These are phyloP conservation scores for Kondoa subrosea DNA, from an alignment of 768 basidiomycete species.

Conservation along the genomic window DNA sequence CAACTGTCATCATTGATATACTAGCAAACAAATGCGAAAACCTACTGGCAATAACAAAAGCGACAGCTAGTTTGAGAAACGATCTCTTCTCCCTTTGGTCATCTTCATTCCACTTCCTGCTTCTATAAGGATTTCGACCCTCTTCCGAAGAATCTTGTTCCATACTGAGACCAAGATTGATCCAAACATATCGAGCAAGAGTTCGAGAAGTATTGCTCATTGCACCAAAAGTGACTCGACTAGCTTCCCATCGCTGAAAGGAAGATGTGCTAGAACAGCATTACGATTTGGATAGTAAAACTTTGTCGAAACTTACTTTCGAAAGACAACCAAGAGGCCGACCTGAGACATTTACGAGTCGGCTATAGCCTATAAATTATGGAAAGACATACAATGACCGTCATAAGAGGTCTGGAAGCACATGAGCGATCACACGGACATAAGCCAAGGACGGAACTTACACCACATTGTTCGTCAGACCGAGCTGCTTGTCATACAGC, in stretches of 20 bases:
- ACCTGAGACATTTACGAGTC: not conserved
- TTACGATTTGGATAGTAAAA: not conserved
- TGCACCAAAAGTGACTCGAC: conserved; percentile 9
- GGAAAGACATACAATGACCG: conserved; percentile 15
- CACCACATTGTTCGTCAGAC: no score
- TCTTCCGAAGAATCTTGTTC: conserved; percentile 7
- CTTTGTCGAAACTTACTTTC: not conserved
- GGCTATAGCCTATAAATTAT: not conserved
- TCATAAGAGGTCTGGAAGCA: no score
- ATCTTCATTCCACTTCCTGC: conserved; percentile 1
- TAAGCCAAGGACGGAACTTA: no score
- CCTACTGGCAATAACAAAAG: conserved; percentile 16
- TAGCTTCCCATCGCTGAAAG: conserved; percentile 15
- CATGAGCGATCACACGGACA: no score
- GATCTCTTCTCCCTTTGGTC: conserved; percentile 23
- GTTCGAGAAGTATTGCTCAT: conserved; percentile 15
- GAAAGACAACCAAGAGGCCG: conserved; percentile 12
- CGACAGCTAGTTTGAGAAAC: conserved; percentile 21
- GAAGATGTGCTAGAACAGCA: conserved; percentile 1
- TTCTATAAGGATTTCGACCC: conserved; percentile 5
- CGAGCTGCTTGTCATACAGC: conserved; percentile 10
- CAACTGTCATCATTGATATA: conserved; percentile 1
- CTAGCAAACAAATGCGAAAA: no score
- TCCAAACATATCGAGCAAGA: conserved; percentile 11
- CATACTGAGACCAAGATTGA: conserved; percentile 4